phyloP scores from a whole-genome alignment of 225 moss, liverwort and hornwort species.

The Rhytidiadelphus loreus region DNA sequence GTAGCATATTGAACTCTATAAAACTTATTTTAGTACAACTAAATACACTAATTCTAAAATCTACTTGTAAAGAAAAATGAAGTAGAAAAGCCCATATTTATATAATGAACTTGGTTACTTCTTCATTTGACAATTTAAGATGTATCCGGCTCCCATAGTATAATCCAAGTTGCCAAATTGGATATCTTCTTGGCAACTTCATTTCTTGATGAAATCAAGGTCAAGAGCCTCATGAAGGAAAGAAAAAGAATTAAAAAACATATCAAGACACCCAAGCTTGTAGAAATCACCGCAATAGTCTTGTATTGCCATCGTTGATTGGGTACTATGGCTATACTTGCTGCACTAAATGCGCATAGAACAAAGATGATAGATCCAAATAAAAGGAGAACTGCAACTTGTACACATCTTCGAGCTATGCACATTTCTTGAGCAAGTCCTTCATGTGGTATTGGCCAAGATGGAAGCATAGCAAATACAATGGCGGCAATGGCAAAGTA shows the following conservation, averaged over 20 bases:
- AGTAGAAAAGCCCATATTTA: neutral
- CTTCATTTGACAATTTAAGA: too few species aligned
- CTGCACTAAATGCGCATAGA: neutral
- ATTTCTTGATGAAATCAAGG: neutral
- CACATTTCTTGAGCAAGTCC: neutral
- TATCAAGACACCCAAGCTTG: neutral
- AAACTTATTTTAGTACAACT: neutral
- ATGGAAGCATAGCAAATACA: neutral
- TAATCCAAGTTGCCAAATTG: neutral
- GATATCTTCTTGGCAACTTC: neutral
- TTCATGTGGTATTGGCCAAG: neutral
- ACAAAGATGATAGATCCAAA: conserved; percentile 3
- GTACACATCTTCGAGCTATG: neutral
- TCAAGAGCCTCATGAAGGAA: neutral
- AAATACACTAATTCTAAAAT: neutral
- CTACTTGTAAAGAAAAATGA: neutral
- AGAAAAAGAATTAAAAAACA: neutral
- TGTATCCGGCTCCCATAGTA: neutral
- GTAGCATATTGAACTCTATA: accelerated
- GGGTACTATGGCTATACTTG: neutral
- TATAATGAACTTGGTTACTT: neutral
- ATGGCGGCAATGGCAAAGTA: neutral
- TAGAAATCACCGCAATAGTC: neutral
- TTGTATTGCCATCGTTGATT: neutral
- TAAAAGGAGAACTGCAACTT: neutral